Percentiles rank a stretch among this genome's conserved stretches.
These are phyloP conservation scores for Debaryomycetaceae sp. DNA, from an alignment of 1,139 yeast genomes.

Conservation along the genomic window DNA sequence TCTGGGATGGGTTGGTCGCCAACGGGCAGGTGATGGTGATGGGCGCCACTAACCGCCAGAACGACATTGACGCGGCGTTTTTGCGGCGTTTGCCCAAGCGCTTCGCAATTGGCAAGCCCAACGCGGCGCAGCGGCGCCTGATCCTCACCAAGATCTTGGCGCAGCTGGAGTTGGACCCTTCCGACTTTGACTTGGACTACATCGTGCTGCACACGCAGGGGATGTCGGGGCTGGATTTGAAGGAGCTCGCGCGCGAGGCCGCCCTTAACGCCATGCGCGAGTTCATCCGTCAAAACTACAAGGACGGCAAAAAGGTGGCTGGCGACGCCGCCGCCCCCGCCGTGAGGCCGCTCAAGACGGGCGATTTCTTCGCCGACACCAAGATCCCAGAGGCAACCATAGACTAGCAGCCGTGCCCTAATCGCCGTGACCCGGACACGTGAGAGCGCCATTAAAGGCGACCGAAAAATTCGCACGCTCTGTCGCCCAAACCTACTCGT, in stretches of 20 bases:
- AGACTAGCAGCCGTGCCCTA: conserved; percentile 19
- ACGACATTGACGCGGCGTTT: conserved; percentile 90
- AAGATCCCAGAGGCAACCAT: conserved; percentile 28
- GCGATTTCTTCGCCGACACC: conserved; percentile 40
- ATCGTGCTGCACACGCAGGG: conserved; percentile 69
- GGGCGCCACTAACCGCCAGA: conserved; percentile 93
- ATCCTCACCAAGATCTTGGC: conserved; percentile 64
- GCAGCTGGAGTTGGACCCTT: conserved; percentile 56
- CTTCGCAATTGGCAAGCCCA: conserved; percentile 76
- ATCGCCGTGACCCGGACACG: neutral
- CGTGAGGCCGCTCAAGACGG: conserved; percentile 44
- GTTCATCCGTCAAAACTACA: conserved; percentile 52
- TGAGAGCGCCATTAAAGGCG: neutral
- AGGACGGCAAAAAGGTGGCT: conserved; percentile 36
- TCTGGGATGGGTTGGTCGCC: conserved; percentile 89
- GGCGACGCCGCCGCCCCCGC: conserved; percentile 20
- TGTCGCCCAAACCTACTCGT: too few species aligned
- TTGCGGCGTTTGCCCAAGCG: conserved; percentile 90
- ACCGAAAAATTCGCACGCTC: too few species aligned
- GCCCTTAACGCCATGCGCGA: conserved; percentile 88
- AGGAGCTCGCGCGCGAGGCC: conserved; percentile 90
- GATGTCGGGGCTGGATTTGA: conserved; percentile 84
- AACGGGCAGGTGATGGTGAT: conserved; percentile 80
- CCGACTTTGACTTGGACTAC: conserved; percentile 54
- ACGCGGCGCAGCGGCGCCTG: conserved; percentile 59